Evolutionary conservation across 1,284 basidiomycete species (phyloP), one percentile per base, ranked within the genome.

Genomic region (Moesziomyces globuligerus): DNA sequence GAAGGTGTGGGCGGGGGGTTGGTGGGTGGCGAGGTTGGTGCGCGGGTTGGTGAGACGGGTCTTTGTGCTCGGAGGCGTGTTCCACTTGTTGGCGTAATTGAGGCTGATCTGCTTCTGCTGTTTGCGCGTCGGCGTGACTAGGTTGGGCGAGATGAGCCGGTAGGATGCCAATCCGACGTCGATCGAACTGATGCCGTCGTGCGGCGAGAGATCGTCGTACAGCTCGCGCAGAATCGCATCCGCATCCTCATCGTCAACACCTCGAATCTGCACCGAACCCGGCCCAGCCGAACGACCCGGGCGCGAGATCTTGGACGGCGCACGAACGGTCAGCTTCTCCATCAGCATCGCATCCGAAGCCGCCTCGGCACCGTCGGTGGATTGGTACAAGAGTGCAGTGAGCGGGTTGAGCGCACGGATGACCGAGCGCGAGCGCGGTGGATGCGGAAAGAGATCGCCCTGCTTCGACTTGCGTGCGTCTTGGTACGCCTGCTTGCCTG

Each of bases 401-500:
- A 64, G 11, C 3, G 67, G 67, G 36, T 70, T 70, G 15, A 70
- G 10, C 18, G 51, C 60, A 32, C 55, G 59, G 21, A 70, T 38
- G 1, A 70, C 67, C 18, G 51, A 59, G 20, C 40, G 26, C 11
- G 32, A 15, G 1, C 60, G 44, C 3, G 55, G 20, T 1, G 67
- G 52, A 40, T 98, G 94, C 4, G 96, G 95, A 84, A 96, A 98
- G 11, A 93, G 86, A 81, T 98, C 96, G 11, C 96, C 96, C 93
- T 94, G 97, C 20, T 84, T 85, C 0, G 91, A 88, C 84, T 98
- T 98, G 42, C 95, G 89, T 1, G 94, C 94, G 81, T 98, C 96
- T 78, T 98, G 94, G 81, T 90, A 98, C 0, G 89, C 87, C 80
- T 98, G 94, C 81, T 93, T 94, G 8, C 94, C 94, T 83, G 94